Evolutionary conservation across 306 rosid genomes (phyloP), one percentile per base, ranked within the genome.

Genomic region (Cucurbita argyrosperma): DNA sequence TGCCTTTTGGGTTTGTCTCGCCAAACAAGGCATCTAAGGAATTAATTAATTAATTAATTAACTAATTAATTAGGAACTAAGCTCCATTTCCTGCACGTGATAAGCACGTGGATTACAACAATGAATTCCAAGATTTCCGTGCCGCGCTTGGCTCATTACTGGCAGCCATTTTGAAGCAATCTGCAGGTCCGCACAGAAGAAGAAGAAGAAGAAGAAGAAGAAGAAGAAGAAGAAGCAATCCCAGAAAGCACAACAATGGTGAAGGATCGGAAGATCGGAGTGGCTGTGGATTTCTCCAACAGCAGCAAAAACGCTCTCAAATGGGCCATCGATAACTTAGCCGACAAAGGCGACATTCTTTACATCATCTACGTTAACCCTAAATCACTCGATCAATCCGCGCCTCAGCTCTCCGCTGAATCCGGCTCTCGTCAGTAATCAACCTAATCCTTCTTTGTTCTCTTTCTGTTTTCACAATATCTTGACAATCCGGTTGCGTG

Each of bases 261-360:
- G 13, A 87, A 86, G 81, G 96, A 89, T 79, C 82, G 92, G 79
- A 87, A 70, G 62, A 55, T 94, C 19, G 98, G 97, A 0, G 92
- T 94, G 37, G 98, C 97, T 64, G 58, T 90, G 75, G 98, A 90
- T 71, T 93, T 89, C 81, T 90, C 97, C 3, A 77, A 75, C 81
- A 87, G 88, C 83, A 90, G 97, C 87, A 94, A 88, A 74, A 84
- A 84, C 83, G 97, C 96, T 78, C 87, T 94, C 2, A 75, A 79
- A 82, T 94, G 97, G 98, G 92, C 97, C 2, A 69, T 94, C 10
- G 88, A 82, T 12, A 94, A 89, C 65, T 75, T 94, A 80, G 96
- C 89, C 15, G 90, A 89, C 74, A 89, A 90, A 64, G 97, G 92
- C 40, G 95, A 94, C 81, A 90, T 88, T 42, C 78, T 93, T 7